phyloP scores from a whole-genome alignment of 306 rosid genomes.

The Quercus cerris region DNA sequence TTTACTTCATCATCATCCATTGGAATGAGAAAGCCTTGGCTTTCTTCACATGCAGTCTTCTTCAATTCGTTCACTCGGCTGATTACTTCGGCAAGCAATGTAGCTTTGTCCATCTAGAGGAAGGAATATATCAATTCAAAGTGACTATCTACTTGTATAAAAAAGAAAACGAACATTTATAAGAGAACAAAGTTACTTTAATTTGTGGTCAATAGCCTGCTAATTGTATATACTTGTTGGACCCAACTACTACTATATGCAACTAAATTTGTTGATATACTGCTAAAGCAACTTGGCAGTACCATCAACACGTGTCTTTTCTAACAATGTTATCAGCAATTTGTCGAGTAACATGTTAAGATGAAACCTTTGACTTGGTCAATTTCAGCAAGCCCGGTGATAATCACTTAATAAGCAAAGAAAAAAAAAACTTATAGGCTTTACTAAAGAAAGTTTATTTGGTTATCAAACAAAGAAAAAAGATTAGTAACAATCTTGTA shows the following conservation, averaged over 20 bases:
- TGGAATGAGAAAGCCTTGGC: slow-evolving; percentile 64
- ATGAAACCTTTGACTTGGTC: too few relatives aligned
- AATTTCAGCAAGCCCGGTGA: too few relatives aligned
- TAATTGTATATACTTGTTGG: too few relatives aligned
- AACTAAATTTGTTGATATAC: background rate
- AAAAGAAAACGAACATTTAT: too few relatives aligned
- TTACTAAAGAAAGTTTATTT: too few relatives aligned
- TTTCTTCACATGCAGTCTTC: slow-evolving; percentile 65
- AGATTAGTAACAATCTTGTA: background rate
- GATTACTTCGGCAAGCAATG: slow-evolving; percentile 70
- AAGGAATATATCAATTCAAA: too few relatives aligned
- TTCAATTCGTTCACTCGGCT: slow-evolving; percentile 70
- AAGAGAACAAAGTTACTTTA: background rate
- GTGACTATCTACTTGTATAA: too few relatives aligned
- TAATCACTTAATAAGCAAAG: too few relatives aligned
- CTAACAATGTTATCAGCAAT: background rate
- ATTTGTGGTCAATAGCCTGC: background rate
- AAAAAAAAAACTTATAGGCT: too few relatives aligned
- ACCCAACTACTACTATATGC: too few relatives aligned
- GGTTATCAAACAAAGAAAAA: background rate
- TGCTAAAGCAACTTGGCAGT: background rate
- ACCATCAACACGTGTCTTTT: background rate
- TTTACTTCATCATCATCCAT: slow-evolving; percentile 73
- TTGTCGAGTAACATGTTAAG: too few relatives aligned
- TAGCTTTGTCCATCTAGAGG: slow-evolving; percentile 82